Evolutionary conservation across 2,329 filamentous ascomycete genomes (phyloP), one percentile per base, ranked within the genome.

Genomic region (Alternaria conjuncta): DNA sequence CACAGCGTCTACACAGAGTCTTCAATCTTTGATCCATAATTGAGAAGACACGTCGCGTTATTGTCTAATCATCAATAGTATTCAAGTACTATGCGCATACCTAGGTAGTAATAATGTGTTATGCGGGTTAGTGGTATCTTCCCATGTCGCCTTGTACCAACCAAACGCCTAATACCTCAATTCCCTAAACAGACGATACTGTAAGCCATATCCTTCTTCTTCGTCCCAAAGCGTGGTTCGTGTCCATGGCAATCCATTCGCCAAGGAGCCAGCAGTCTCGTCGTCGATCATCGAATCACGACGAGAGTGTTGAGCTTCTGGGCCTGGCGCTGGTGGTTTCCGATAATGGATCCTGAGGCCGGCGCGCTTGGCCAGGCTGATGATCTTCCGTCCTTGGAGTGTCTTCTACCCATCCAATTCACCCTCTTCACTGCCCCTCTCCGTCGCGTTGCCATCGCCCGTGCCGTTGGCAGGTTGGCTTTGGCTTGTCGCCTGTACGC

Each of bases 371-470:
- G 23, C 45, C 23, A 49, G 15, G 5, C 15, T 49, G 13, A n/a
- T 18, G 5, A 49, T 49, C 0, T 3, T 32, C 26, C 12, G 23
- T 21, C 10, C 13, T n/a, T 56, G 20, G 20, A 26, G 28, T 44
- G 55, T 7, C 54, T 54, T 9, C 67, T 79, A 84, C 60, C 82
- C 82, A 71, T 83, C 82, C 59, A 84, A 70, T 65, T 84, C 82
- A 32, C 83, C 83, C 70, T 84, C 83, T 68, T 84, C 83, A 57
- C 82, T 84, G 10, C 75, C 69, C 68, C 76, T 63, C 57, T 74
- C 64, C 10, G 65, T 69, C 13, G 53, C 69, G n/a, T 70, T 70
- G 28, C 73, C 73, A 25, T 61, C 65, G 2, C 45, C 62, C 2
- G 61, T 54, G 15, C 68, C 71, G 15, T 75, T 76, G 9, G 67